phyloP scores from a whole-genome alignment of 352 stramenopile species.

The Pythium aristosporum region DNA sequence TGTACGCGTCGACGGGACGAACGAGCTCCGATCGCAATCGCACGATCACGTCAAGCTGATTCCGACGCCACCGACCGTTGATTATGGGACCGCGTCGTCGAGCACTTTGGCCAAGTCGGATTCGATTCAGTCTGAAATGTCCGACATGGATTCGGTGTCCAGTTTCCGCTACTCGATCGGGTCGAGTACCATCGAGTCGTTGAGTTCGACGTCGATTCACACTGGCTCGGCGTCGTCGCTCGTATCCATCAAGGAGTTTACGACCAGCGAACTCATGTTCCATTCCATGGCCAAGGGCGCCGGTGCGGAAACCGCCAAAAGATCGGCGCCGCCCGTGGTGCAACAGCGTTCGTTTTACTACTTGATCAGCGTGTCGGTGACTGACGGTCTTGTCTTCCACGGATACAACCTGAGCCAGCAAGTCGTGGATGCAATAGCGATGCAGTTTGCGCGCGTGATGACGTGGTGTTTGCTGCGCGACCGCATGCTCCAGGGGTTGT shows the following conservation, averaged over 20 bases:
- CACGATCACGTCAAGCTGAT: slow-evolving; percentile 18
- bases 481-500: slow-evolving; percentile 50
- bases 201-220: slow-evolving; percentile 6
- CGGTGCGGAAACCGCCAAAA: slow-evolving; percentile 3
- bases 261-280: slow-evolving; percentile 59
- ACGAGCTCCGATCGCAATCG: not conserved
- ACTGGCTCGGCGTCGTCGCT: slow-evolving; percentile 15
- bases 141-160: slow-evolving; percentile 53
- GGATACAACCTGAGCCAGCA: slow-evolving; percentile 79
- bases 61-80: slow-evolving; percentile 3
- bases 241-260: slow-evolving; percentile 32
- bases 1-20: slow-evolving; percentile 9
- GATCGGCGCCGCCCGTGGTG: not conserved
- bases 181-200: slow-evolving; percentile 40
- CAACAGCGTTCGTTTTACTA: slow-evolving; percentile 75
- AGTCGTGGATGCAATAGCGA: slow-evolving; percentile 55
- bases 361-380: slow-evolving; percentile 60
- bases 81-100: not conserved
- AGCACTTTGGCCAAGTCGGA: slow-evolving; percentile 39
- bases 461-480: slow-evolving; percentile 78
- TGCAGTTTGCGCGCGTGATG: slow-evolving; percentile 52
- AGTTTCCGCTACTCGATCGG: slow-evolving; percentile 16
- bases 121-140: slow-evolving; percentile 74
- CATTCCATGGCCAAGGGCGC: slow-evolving; percentile 27
- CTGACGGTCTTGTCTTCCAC: slow-evolving; percentile 55